Base-by-base conservation (phyloP, 2,329 filamentous ascomycete genomes). In the Aspergillus quadrilineatus region DNA sequence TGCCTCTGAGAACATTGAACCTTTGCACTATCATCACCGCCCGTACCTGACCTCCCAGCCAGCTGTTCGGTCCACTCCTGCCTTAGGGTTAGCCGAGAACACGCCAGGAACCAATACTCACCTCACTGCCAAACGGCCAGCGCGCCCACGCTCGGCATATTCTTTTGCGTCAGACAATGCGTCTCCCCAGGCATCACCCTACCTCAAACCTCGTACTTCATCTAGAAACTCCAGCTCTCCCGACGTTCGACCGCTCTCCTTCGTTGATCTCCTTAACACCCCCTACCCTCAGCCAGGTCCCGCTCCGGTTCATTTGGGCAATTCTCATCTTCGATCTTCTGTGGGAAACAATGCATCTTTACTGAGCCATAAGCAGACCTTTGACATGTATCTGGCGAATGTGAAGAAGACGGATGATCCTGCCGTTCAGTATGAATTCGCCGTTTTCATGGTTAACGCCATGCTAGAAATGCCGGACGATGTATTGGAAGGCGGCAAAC, bases 371-470 rank as follows among this genome's bases (percentile, higher is more conserved):
- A 90, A 93, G 69, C 92, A 97, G 76, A 99, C 94, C 1, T 83
- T 99, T 48, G 92, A 97, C 54, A 97, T 97, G 93, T 99, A 99
- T 73, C 85, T 93, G 44, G 88, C 89, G 54, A 99, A 97, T 69
- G 90, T 97, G 57, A 97, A 97, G 78, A 99, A 99, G 79, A 96
- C 94, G 2, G 94, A 89, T 60, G 92, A 97, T 73, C 82, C 88
- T 14, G 87, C 89, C 4, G 89, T 96, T 34, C 92, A 97, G 73
- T 97, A 97, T 73, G 94, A 96, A 30, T 97, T 99, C 75, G 94
- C 94, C 2, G 84, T 97, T 37, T 96, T 96, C 73, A 86, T 99
- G 79, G 88, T 97, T 64, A 90, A 92, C 46, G 88, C 91, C 1
- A 92, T 93, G 41, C 89, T 91, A 70, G 90, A 96, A 69, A 84